Evolutionary conservation across 148 eudicot species (phyloP).

Genomic region (Agrostemma githago): DNA sequence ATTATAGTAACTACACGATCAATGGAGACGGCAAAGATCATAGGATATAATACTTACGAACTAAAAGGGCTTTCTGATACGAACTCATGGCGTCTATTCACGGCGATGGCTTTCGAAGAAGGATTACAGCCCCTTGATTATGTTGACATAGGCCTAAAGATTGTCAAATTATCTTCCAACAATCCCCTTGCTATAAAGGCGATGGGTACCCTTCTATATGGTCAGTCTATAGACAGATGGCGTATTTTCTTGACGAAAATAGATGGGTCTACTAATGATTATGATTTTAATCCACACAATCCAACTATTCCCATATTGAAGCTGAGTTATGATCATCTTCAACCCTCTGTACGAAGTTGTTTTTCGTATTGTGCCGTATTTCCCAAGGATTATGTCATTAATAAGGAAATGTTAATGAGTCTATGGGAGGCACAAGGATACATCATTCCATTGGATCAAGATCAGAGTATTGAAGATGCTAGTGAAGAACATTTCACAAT

Average conservation of each 20-base stretch:
- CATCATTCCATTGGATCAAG: background rate
- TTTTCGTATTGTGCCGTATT: slow-evolving; percentile 18
- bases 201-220: slow-evolving; percentile 17
- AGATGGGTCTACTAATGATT: background rate
- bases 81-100: slow-evolving; percentile 29
- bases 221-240: slow-evolving; percentile 11
- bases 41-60: slow-evolving; percentile 22
- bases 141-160: slow-evolving; percentile 18
- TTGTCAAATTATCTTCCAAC: slow-evolving; percentile 18
- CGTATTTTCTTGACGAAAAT: background rate
- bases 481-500: background rate
- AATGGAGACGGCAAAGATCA: slow-evolving; percentile 17
- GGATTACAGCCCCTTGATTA: background rate
- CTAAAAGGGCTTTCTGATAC: slow-evolving; percentile 26
- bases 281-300: too few species aligned
- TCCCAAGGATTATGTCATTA: slow-evolving; percentile 7
- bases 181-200: slow-evolving; percentile 1
- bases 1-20: slow-evolving; percentile 40
- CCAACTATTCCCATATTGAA: slow-evolving; percentile 12
- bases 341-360: background rate
- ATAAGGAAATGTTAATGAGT: background rate
- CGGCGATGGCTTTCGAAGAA: slow-evolving; percentile 23
- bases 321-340: slow-evolving; percentile 19
- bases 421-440: slow-evolving; percentile 26
- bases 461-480: slow-evolving; percentile 9